Conservation (phyloP, 164 flowering plant species). For the Magnolia kwangsiensis region DNA sequence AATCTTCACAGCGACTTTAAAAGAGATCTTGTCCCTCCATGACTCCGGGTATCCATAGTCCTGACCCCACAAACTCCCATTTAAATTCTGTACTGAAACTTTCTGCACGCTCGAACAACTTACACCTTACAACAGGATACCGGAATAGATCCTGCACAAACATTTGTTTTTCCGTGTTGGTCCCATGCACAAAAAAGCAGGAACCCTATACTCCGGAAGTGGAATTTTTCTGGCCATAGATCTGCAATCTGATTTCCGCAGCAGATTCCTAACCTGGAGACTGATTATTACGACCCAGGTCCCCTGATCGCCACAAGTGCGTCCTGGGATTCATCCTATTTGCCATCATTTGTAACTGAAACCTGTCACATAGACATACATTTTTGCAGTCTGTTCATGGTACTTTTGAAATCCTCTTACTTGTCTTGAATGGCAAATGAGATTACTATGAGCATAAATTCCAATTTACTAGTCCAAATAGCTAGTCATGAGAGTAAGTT, state of each 20-base stretch:
- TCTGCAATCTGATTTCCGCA: conserved; percentile 38
- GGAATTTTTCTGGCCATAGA: conserved; percentile 39
- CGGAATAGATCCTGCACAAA: conserved; percentile 57
- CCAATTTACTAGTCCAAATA: conserved; percentile 8
- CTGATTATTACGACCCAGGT: not conserved
- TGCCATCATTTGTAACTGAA: not conserved
- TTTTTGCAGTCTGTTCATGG: not conserved
- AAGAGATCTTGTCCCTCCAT: conserved; percentile 56
- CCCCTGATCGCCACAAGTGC: not conserved
- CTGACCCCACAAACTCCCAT: conserved; percentile 21
- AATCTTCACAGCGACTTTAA: conserved; percentile 61
- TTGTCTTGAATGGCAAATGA: conserved; percentile 2
- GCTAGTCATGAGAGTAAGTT: too few relatives aligned
- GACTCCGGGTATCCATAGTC: conserved; percentile 32
- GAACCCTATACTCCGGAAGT: conserved; percentile 58
- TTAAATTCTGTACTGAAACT: conserved; percentile 30
- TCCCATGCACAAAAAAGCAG: conserved; percentile 36
- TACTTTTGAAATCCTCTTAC: conserved; percentile 8
- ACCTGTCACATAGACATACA: not conserved
- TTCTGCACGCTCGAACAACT: conserved; percentile 25
- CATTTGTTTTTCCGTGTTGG: conserved; percentile 34
- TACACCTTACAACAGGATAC: conserved; percentile 55
- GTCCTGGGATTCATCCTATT: not conserved
- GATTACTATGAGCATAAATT: conserved; percentile 10
- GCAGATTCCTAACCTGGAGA: conserved; percentile 25